Conservation (phyloP, 2,329 filamentous ascomycete species). For the Fusarium palustre region DNA sequence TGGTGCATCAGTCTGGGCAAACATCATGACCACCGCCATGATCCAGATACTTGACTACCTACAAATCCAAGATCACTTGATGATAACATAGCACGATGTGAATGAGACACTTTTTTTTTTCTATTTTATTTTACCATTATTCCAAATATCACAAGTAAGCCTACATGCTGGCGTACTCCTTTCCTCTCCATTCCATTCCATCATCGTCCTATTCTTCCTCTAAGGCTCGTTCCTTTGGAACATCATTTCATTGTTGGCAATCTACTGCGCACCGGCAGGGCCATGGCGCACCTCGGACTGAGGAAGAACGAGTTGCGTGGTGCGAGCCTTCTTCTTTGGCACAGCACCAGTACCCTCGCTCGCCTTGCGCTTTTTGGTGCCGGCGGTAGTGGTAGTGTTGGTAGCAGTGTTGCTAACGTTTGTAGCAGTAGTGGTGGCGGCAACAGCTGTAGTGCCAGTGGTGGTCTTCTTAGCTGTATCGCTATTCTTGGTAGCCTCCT, state of each 20-base stretch:
- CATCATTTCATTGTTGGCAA: neutral
- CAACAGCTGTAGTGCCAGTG: too few relatives aligned
- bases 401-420: neutral
- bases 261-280: neutral
- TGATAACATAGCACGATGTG: neutral
- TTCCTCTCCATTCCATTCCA: too few relatives aligned
- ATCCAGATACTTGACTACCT: neutral
- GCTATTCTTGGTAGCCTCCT: too few relatives aligned
- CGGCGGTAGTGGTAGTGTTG: neutral
- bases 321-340: constrained; percentile 19
- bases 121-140: neutral
- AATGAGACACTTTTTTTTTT: neutral
- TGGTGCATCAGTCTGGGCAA: neutral
- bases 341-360: neutral
- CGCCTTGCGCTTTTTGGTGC: constrained; percentile 20
- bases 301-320: neutral
- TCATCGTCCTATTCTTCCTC: too few relatives aligned
- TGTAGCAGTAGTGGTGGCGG: neutral
- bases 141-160: neutral
- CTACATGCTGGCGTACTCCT: neutral
- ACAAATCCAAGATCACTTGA: neutral
- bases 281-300: neutral
- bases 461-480: too few relatives aligned
- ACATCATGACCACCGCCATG: neutral
- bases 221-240: neutral